These are phyloP conservation scores for Encephalitozoon hellem DNA, from an alignment of 371 early-diverging fungal species.

Conservation along the genomic window DNA sequence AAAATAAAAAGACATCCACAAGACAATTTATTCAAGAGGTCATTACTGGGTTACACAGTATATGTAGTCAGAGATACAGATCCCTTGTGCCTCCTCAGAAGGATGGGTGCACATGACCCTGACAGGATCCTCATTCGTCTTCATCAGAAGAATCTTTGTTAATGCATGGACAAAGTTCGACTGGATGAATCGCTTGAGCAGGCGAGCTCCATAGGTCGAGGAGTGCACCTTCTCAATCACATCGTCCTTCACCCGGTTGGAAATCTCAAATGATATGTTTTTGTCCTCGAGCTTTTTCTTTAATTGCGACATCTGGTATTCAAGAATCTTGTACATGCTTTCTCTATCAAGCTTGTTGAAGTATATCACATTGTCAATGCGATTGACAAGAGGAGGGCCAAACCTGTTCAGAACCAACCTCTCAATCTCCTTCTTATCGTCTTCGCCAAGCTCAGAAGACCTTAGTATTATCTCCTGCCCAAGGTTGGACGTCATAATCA, in stretches of 20 bases:
- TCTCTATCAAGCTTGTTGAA: constrained; percentile 67
- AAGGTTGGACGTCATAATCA: constrained; percentile 73
- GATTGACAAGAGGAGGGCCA: constrained; percentile 73
- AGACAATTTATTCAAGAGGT: not conserved
- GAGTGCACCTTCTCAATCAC: constrained; percentile 66
- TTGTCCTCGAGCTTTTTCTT: constrained; percentile 66
- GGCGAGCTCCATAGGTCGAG: constrained; percentile 71
- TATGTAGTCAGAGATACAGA: constrained; percentile 20
- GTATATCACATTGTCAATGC: constrained; percentile 71
- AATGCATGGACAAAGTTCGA: constrained; percentile 67
- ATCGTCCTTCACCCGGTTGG: constrained; percentile 63
- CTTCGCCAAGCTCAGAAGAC: constrained; percentile 17
- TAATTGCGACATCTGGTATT: constrained; percentile 65
- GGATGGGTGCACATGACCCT: constrained; percentile 9
- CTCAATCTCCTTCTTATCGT: constrained; percentile 63
- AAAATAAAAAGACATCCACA: not conserved
- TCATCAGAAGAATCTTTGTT: constrained; percentile 63
- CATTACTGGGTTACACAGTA: not conserved
- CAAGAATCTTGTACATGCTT: constrained; percentile 64
- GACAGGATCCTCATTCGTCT: not conserved
- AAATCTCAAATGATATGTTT: constrained; percentile 64
- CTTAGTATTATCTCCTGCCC: constrained; percentile 63
- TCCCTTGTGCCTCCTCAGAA: constrained; percentile 14
- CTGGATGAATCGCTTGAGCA: constrained; percentile 68
- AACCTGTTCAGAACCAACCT: constrained; percentile 67